Base-by-base conservation (phyloP, 2,329 filamentous ascomycete genomes). In the Epichloe typhina region DNA sequence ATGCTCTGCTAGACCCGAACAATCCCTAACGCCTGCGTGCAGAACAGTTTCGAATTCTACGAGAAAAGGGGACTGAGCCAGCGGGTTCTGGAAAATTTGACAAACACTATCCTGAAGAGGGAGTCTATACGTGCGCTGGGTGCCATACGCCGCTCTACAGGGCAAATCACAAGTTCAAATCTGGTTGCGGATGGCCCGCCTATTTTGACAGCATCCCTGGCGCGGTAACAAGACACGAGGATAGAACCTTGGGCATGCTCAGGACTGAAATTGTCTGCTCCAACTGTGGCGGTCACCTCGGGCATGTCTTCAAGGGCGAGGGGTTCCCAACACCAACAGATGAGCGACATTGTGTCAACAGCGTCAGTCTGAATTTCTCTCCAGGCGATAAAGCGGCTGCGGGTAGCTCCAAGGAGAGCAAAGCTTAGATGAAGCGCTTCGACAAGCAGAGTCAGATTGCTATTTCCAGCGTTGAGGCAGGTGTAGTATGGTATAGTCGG, bases 271-370 rank as follows among this genome's bases (percentile, higher is more conserved):
- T 98, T 61, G 84, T 94, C 8, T 98, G 93, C 69, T 79, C 81
- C 56, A 95, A 95, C 66, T 98, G 93, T 64, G 94, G 93, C 23
- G 93, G 93, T 2, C 89, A 95, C 69, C 66, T 95, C 54, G 89
- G 89, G n/a, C 89, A 95, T 72, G 88, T 95, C 11, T 95, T 95
- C 67, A 93, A 94, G 73, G 89, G 89, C 13, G 89, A 95, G 67
- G 84, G 86, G 33, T 93, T 83, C 63, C 61, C 75, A 7, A 94
- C 86, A 21, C 89, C 93, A 5, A 97, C 90, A 19, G 85, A 98
- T 66, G 93, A 98, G 79, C 78, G 93, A 54, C 93, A 98, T 72
- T 98, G 93, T 64, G 93, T 98, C 52, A 98, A 97, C 65, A 93
- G 88, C 62, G 71, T 97, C 49, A 94, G 87, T 64, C 72, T 97